Evolutionary conservation across 495 filamentous ascomycete genomes (phyloP).

Genomic region (Xylaria cubensis): DNA sequence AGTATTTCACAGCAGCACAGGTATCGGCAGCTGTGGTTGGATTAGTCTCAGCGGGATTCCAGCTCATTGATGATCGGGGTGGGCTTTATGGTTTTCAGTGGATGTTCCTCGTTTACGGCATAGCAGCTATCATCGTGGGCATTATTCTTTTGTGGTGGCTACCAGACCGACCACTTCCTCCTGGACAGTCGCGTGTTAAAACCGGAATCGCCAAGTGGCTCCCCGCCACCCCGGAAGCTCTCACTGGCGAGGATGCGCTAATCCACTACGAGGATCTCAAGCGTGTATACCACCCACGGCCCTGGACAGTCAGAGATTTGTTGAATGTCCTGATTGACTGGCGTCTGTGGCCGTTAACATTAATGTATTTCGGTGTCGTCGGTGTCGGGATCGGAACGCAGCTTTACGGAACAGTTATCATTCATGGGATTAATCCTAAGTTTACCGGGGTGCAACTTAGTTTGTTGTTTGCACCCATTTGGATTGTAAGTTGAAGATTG

Average conservation of each 20-base stretch:
- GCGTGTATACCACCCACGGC: conserved; percentile 73
- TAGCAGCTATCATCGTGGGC: conserved; percentile 74
- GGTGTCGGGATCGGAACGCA: conserved; percentile 91
- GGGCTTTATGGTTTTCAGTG: conserved; percentile 88
- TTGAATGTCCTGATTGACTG: conserved; percentile 76
- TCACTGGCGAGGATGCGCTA: conserved; percentile 77
- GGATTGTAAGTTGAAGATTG: conserved; percentile 67
- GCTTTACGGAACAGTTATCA: conserved; percentile 85
- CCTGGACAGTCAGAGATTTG: conserved; percentile 75
- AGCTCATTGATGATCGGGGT: conserved; percentile 80
- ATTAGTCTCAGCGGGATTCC: conserved; percentile 88
- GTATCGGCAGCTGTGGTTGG: conserved; percentile 90
- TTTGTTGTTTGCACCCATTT: conserved; percentile 86
- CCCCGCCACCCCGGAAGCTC: conserved; percentile 68
- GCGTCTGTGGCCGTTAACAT: conserved; percentile 80
- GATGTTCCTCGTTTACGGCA: conserved; percentile 93
- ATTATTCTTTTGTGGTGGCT: conserved; percentile 85
- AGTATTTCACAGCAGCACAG: conserved; percentile 89
- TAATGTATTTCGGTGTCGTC: conserved; percentile 96
- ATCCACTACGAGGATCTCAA: conserved; percentile 87
- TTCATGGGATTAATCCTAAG: conserved; percentile 73
- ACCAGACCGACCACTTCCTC: conserved; percentile 78
- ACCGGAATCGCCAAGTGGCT: conserved; percentile 63
- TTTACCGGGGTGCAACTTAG: conserved; percentile 79
- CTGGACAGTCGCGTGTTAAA: conserved; percentile 59